Evolutionary conservation across 192 early-diverging fungal genomes (phyloP).

Genomic region (Gonapodya prolifera): DNA sequence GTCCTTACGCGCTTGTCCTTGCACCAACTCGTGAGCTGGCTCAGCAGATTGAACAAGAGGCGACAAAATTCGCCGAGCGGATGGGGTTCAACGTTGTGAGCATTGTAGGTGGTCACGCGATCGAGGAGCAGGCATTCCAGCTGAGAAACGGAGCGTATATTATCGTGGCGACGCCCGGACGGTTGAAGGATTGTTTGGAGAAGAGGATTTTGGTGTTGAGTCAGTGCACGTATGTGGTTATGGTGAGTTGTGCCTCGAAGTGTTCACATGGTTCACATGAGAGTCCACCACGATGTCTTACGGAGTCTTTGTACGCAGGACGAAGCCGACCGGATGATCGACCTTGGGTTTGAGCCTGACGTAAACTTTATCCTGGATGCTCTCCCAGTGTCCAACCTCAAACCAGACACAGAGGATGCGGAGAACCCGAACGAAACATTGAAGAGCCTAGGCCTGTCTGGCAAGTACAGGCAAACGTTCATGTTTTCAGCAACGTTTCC

Average conservation of each 20-base stretch:
- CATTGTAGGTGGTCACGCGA: constrained; percentile 71
- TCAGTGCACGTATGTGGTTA: constrained; percentile 95
- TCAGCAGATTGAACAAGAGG: constrained; percentile 90
- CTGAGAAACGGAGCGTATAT: constrained; percentile 88
- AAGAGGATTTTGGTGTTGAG: constrained; percentile 75
- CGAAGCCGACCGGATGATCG: constrained; percentile 46
- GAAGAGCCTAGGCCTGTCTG: constrained; percentile 8
- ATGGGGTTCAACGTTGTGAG: constrained; percentile 77
- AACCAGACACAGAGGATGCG: constrained; percentile 66
- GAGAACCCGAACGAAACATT: too few relatives aligned
- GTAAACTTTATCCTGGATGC: constrained; percentile 93
- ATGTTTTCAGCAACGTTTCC: too few relatives aligned
- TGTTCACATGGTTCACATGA: too few relatives aligned
- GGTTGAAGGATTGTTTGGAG: constrained; percentile 85
- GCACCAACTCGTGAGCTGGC: constrained; percentile 96
- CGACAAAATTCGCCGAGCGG: constrained; percentile 75
- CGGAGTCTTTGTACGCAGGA: too few relatives aligned
- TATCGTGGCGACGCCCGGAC: constrained; percentile 95
- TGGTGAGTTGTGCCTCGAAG: too few relatives aligned
- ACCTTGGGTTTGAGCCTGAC: constrained; percentile 89
- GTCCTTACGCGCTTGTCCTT: constrained; percentile 87
- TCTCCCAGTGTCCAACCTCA: constrained; percentile 78
- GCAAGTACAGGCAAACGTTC: constrained; percentile 76
- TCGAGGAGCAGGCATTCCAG: constrained; percentile 79
- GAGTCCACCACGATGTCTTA: too few relatives aligned